Conservation (phyloP, 2,329 filamentous ascomycete genomes). For the Sporothrix schenckii region DNA sequence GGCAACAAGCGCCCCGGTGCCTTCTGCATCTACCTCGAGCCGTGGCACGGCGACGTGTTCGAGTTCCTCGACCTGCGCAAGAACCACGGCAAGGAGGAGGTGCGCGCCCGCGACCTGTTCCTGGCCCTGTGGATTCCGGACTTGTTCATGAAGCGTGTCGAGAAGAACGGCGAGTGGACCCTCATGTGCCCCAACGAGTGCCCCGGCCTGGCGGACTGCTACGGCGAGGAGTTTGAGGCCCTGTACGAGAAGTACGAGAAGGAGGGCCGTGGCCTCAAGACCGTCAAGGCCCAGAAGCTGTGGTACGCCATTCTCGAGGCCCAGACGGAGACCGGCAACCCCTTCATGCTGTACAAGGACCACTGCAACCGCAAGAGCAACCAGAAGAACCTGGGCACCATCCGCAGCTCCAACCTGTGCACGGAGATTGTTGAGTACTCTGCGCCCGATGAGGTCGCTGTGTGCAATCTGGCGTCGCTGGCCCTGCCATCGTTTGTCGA, state of each 20-base stretch:
- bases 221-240: conserved; percentile 95
- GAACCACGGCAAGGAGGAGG: conserved; percentile 99
- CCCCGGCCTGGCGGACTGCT: conserved; percentile 91
- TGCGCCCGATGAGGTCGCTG: conserved; percentile 95
- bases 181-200: conserved; percentile 98
- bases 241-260: conserved; percentile 92
- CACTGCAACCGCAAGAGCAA: conserved; percentile 98
- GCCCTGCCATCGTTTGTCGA: conserved; percentile 91
- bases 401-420: conserved; percentile 97
- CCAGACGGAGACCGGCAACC: conserved; percentile 98
- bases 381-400: conserved; percentile 99
- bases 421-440: conserved; percentile 98
- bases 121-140: conserved; percentile 98
- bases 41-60: conserved; percentile 97
- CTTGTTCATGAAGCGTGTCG: conserved; percentile 99
- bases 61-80: conserved; percentile 97
- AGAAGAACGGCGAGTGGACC: conserved; percentile 95
- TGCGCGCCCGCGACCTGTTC: conserved; percentile 95
- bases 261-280: conserved; percentile 84
- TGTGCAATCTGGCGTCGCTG: conserved; percentile 95
- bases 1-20: conserved; percentile 99
- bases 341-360: conserved; percentile 99
- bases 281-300: conserved; percentile 95
- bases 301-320: conserved; percentile 99
- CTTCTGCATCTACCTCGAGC: conserved; percentile 98